A percentile compares a stretch with the other conserved stretches of the same genome.
These are phyloP conservation scores for Lithocarpus polystachyus DNA, from an alignment of 306 rosid species.

Conservation along the genomic window DNA sequence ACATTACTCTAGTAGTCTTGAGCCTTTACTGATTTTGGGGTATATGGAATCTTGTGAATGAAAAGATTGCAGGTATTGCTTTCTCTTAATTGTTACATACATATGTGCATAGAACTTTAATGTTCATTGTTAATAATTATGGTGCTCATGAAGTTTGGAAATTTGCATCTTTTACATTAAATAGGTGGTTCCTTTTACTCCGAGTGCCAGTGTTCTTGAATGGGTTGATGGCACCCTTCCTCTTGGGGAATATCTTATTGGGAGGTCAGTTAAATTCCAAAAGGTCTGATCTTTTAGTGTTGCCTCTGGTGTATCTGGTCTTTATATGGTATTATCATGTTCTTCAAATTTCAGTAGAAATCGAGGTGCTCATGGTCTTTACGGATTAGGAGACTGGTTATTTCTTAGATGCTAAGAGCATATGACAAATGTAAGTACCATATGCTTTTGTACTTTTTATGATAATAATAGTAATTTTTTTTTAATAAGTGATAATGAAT, in stretches of 20 bases:
- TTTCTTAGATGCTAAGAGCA: slow-evolving; percentile 70
- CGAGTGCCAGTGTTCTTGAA: slow-evolving; percentile 97
- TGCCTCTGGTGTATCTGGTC: neutral
- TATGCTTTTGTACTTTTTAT: neutral
- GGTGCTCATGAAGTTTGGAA: neutral
- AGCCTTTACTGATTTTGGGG: neutral
- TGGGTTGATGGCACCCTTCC: slow-evolving; percentile 96
- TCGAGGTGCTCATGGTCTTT: slow-evolving; percentile 90
- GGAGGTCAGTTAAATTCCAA: slow-evolving; percentile 55
- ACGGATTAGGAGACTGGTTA: slow-evolving; percentile 81
- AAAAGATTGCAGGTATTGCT: neutral
- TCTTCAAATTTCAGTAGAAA: slow-evolving; percentile 54
- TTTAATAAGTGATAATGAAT: neutral
- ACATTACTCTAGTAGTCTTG: neutral
- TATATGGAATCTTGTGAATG: neutral
- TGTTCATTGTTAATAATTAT: neutral
- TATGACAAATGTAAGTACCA: slow-evolving; percentile 60
- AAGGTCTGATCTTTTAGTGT: neutral
- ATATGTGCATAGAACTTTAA: neutral
- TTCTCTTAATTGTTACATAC: neutral
- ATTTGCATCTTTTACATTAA: slow-evolving; percentile 9
- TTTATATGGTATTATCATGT: slow-evolving; percentile 11
- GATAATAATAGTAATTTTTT: neutral
- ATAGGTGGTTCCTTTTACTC: slow-evolving; percentile 95
- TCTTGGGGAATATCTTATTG: slow-evolving; percentile 87